Percentiles rank a stretch among this genome's conserved stretches.
Conservation (phyloP, 768 basidiomycete species). For the Boletus sensibilis region DNA sequence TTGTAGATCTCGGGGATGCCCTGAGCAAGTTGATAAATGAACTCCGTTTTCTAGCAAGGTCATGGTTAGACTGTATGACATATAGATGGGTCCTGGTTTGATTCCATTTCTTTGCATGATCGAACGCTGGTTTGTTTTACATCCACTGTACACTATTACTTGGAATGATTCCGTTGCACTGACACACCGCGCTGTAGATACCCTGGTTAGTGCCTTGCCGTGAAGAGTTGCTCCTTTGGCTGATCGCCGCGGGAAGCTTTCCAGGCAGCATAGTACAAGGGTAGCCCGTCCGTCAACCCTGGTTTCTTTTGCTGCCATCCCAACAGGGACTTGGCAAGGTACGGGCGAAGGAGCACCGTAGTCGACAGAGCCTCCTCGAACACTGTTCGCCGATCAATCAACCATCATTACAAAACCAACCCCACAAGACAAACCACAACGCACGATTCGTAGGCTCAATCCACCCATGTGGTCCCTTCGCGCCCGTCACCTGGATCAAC, state of each 20-base stretch:
- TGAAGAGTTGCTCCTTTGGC: conserved; percentile 6
- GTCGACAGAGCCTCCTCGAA: conserved; percentile 26
- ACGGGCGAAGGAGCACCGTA: conserved; percentile 20
- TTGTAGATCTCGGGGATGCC: background rate
- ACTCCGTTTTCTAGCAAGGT: background rate
- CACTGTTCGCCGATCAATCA: conserved; percentile 5
- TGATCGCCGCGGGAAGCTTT: conserved; percentile 16
- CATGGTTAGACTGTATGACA: background rate
- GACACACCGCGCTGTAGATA: background rate
- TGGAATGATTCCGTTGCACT: background rate
- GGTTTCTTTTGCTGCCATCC: conserved; percentile 35
- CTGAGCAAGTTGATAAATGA: background rate
- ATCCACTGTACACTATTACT: background rate
- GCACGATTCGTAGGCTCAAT: conserved; percentile 23
- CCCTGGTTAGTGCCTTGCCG: background rate
- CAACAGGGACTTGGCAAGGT: conserved; percentile 30
- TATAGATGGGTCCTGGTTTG: background rate
- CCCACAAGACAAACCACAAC: conserved; percentile 1
- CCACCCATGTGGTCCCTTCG: conserved; percentile 23
- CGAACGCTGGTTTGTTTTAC: background rate
- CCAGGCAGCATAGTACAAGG: conserved; percentile 30
- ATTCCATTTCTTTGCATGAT: background rate
- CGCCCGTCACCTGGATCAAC: conserved; percentile 28
- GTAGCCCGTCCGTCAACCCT: conserved; percentile 34
- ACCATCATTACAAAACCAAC: background rate